A percentile compares a stretch with the other conserved stretches of the same genome.
Conservation (phyloP, 208 protist genomes). For the Blastocrithidia nonstop region DNA sequence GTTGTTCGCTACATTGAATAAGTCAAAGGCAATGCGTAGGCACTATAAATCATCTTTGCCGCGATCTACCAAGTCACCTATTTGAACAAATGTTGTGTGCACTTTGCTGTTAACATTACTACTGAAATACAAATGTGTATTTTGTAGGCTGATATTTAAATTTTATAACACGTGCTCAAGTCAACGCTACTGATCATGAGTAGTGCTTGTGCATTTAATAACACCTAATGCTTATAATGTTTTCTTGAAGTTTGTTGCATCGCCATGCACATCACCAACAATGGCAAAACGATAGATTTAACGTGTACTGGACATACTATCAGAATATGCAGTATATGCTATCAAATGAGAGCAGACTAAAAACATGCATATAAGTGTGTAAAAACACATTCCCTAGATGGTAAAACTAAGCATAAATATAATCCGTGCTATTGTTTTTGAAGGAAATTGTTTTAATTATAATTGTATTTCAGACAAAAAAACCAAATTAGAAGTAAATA, state of each 20-base stretch:
- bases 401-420: background rate
- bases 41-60: conserved; percentile 34
- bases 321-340: background rate
- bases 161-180: too few species aligned
- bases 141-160: too few species aligned
- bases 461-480: background rate
- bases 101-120: too few species aligned
- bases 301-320: conserved; percentile 3
- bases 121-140: too few species aligned
- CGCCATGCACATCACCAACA: conserved; percentile 65
- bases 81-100: conserved; percentile 52
- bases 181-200: background rate
- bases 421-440: background rate
- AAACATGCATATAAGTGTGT: background rate
- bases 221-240: conserved; percentile 27
- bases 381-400: background rate
- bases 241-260: conserved; percentile 35
- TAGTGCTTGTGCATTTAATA: conserved; percentile 5
- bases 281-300: conserved; percentile 43
- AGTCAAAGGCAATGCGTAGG: conserved; percentile 26
- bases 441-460: background rate
- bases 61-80: conserved; percentile 71
- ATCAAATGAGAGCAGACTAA: background rate
- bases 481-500: background rate
- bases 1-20: conserved; percentile 23